Evolutionary conservation across 1,139 yeast species (phyloP), one percentile per base, ranked within the genome.

Genomic region (Zygoascus meyerae): DNA sequence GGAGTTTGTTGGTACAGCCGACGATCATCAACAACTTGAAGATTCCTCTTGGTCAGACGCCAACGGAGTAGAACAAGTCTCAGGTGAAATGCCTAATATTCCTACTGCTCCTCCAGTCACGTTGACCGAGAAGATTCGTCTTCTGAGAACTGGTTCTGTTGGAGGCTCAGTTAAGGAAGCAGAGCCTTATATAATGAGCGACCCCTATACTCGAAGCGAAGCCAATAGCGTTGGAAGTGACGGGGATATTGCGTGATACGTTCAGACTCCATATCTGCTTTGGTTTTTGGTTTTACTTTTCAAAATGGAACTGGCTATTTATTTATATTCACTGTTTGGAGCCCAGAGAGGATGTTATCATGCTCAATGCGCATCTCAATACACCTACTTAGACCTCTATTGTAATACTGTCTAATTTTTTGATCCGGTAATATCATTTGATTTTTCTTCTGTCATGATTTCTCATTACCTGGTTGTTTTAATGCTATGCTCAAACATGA

Each of bases 51-150:
- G 28, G 18, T 6, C 21, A 5, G 21, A 6, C 26, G 26, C 18
- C 9, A 28, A 10, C 2, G 26, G 18, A 28, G 15, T 14, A 2
- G 36, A 39, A 8, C 35, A 28, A 8, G 9, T 26, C 8, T 15
- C 40, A 1, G 17, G 32, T 2, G 14, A 30, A 14, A 21, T 37
- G 9, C 60, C 62, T 17, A 59, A 60, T 44, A 50, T 55, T 39
- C 60, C 63, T 9, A 49, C 61, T 4, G 63, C 58, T 4, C 64
- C 64, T 8, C 65, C 65, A 2, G 63, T 62, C 17, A 60, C 65
- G 3, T 48, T 62, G 17, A 58, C 52, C 33, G 65, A 62, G 47
- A 62, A 62, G 49, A 62, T 62, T 47, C 56, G 57, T 16, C 51
- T 62, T 34, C 48, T 62, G 34, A 57, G 62, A 6, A 61, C 64